Conservation (phyloP, 345 rosid species). For the Lumnitzera racemosa region DNA sequence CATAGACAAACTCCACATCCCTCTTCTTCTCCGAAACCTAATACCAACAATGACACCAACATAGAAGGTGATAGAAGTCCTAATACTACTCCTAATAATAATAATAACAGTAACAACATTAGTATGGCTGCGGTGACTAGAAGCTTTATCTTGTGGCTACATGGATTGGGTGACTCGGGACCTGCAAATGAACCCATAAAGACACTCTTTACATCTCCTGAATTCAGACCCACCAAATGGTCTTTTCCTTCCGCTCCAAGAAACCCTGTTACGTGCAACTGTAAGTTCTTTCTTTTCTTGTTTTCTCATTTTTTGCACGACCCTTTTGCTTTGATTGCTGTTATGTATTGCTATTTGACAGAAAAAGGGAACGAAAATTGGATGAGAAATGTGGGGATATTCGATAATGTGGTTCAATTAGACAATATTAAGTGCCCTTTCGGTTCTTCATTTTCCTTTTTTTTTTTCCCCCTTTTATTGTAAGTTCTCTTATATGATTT, state of each 20-base stretch:
- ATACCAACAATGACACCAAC: neutral
- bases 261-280: conserved; percentile 63
- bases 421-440: no score
- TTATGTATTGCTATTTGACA: no score
- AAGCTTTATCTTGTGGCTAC: conserved; percentile 76
- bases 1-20: conserved; percentile 18
- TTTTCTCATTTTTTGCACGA: neutral
- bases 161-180: conserved; percentile 79
- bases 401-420: no score
- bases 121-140: conserved; percentile 32
- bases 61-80: no score
- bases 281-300: conserved; percentile 20
- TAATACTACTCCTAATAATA: no score
- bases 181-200: conserved; percentile 86
- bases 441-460: no score
- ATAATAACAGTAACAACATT: neutral
- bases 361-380: no score
- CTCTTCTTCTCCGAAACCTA: conserved; percentile 13
- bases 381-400: no score
- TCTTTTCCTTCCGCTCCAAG: conserved; percentile 81
- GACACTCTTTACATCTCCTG: conserved; percentile 49
- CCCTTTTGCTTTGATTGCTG: no score
- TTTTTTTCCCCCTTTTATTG: no score
- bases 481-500: no score
- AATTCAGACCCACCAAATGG: conserved; percentile 60